Evolutionary conservation across 192 early-diverging fungal species (phyloP).

Genomic region (Rhizophagus sp.): DNA sequence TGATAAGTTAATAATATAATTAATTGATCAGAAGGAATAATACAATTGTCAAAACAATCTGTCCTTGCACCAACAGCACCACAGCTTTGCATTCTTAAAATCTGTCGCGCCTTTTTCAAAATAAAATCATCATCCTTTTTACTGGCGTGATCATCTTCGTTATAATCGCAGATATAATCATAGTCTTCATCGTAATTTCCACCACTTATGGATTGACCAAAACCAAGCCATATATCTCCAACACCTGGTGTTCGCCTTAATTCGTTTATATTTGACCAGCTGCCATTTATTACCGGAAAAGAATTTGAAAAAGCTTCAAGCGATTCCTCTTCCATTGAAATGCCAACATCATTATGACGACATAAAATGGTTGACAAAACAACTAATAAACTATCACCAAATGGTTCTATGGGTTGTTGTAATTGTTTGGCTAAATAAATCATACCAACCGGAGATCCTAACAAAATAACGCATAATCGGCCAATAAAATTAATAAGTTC

Average conservation of each 20-base stretch:
- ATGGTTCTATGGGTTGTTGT: not conserved
- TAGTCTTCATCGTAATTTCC: conserved; percentile 35
- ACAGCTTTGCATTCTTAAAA: conserved; percentile 33
- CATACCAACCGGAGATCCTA: conserved; percentile 17
- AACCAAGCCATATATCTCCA: conserved; percentile 34
- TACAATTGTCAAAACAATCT: conserved; percentile 20
- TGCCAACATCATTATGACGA: not conserved
- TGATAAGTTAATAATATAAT: conserved; percentile 28
- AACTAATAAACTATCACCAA: conserved; percentile 13
- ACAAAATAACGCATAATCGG: conserved; percentile 22
- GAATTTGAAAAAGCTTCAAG: not conserved
- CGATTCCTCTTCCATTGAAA: conserved; percentile 15
- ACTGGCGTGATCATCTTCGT: conserved; percentile 3
- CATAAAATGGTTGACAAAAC: conserved; percentile 20
- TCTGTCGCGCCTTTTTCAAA: conserved; percentile 26
- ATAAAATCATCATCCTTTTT: conserved; percentile 19
- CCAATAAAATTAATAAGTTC: conserved; percentile 24
- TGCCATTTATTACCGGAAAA: not conserved
- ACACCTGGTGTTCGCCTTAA: conserved; percentile 27
- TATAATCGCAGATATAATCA: conserved; percentile 28
- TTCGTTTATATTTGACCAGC: conserved; percentile 19
- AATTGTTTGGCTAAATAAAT: conserved; percentile 30
- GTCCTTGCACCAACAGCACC: conserved; percentile 27
- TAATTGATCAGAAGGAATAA: conserved; percentile 26
- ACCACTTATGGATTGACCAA: conserved; percentile 12